Base-by-base conservation (phyloP, 441 rosid genomes). In the Eugenia klotzschiana region DNA sequence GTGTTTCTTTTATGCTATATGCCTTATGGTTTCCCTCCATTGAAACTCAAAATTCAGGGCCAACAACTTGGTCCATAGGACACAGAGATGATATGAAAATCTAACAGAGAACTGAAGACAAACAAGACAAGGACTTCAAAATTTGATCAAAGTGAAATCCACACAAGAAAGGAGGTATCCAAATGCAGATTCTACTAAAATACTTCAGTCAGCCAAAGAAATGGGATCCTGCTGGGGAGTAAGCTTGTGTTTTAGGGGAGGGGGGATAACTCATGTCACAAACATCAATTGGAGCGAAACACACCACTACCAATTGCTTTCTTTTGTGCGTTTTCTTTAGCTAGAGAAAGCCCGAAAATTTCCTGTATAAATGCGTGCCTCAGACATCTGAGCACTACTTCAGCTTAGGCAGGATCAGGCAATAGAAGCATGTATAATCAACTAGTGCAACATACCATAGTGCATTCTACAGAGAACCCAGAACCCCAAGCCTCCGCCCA, bases 401-500 rank as follows among this genome's bases (percentile, higher is more conserved):
- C 49, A 9, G 37, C 25, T 20, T 69, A 69, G 20, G 18, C 23
- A 51, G 43, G 56, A 79, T 0, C 43, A 79, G 25, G 60, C 25
- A 73, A 40, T 7, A 11, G 37, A 64, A 51, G 29, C 77, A 37
- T 10, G 49, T 22, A 37, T 69, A 85, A 79, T 37, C 27, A 88
- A 22, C 8, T 16, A 77, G 85, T 26, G 79, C 26, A 80, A 69
- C 87, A 83, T 55, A 95, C 98, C 99, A 81, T 94, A 94, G 85
- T 96, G 99, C 85, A 96, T 86, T 86, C 96, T 91, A 82, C 98
- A 96, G 55, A 96, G 97, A 87, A 96, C 89, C 99, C 98, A 96
- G 89, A 96, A 96, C 10, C 94, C 98, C 41, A 96, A 85, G 41
- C 93, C 98, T 84, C 99, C 97, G 29, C 95, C 97, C 79, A 93